phyloP scores from a whole-genome alignment of 441 rosid genomes.

The Erodium texanum region DNA sequence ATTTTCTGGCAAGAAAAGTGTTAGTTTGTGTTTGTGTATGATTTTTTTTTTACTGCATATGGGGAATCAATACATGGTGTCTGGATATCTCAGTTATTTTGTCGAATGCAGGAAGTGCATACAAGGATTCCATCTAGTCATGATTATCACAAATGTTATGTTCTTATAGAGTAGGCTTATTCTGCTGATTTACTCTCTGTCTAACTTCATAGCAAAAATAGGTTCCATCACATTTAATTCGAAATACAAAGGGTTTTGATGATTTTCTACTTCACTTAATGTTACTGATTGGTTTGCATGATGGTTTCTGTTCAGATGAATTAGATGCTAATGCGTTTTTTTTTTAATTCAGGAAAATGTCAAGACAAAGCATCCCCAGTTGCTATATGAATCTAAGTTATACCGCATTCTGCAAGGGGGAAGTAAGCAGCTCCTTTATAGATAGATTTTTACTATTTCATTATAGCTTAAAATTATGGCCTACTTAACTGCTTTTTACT shows the following conservation, averaged over 20 bases:
- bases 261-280: neutral
- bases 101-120: neutral
- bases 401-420: constrained; percentile 7
- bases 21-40: neutral
- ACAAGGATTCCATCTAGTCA: neutral
- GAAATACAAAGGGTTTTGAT: neutral
- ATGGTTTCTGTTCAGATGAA: neutral
- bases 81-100: neutral
- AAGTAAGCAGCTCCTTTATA: neutral
- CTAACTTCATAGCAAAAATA: neutral
- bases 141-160: no score
- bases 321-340: neutral
- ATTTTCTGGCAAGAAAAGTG: neutral
- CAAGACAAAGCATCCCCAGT: constrained; percentile 9
- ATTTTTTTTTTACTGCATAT: neutral
- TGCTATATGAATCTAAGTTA: constrained; percentile 5
- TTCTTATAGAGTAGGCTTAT: neutral
- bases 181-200: neutral
- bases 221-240: neutral
- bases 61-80: neutral
- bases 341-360: constrained; percentile 1
- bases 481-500: neutral
- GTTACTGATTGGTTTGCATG: no score
- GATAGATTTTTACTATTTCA: neutral
- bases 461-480: neutral